phyloP scores from a whole-genome alignment of 306 rosid genomes.

The Dalbergia cultrata region DNA sequence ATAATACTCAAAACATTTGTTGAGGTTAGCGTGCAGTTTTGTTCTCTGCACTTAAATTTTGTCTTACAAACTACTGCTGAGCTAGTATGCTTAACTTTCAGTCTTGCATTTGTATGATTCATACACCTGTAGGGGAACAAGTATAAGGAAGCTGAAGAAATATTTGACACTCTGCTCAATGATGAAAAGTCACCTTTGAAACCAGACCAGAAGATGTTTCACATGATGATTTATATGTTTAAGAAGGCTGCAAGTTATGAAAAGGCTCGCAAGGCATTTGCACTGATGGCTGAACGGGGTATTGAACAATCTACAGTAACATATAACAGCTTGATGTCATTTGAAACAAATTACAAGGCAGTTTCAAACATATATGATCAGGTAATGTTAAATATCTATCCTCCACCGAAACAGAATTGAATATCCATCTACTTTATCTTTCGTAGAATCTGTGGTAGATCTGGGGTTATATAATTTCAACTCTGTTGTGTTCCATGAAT shows the following conservation, averaged over 20 bases:
- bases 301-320: slow-evolving; percentile 80
- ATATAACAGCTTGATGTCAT: slow-evolving; percentile 93
- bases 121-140: slow-evolving; percentile 70
- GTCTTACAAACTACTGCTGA: not conserved
- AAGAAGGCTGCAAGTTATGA: slow-evolving; percentile 91
- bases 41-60: slow-evolving; percentile 6
- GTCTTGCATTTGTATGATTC: slow-evolving; percentile 43
- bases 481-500: not conserved
- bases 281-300: slow-evolving; percentile 81
- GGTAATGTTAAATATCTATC: slow-evolving; percentile 59
- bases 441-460: slow-evolving; percentile 11
- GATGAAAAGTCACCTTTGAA: slow-evolving; percentile 73
- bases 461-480: slow-evolving; percentile 18
- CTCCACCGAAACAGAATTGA: not conserved
- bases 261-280: slow-evolving; percentile 83
- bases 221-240: slow-evolving; percentile 94
- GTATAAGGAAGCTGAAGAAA: slow-evolving; percentile 87
- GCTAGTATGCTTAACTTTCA: slow-evolving; percentile 34
- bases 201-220: slow-evolving; percentile 95
- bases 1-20: slow-evolving; percentile 84
- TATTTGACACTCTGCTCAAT: slow-evolving; percentile 72
- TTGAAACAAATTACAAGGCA: slow-evolving; percentile 90
- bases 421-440: slow-evolving; percentile 26
- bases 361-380: slow-evolving; percentile 89
- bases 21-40: slow-evolving; percentile 58